phyloP scores from a whole-genome alignment of 305 asterid species.

The Fraxinus greggii region DNA sequence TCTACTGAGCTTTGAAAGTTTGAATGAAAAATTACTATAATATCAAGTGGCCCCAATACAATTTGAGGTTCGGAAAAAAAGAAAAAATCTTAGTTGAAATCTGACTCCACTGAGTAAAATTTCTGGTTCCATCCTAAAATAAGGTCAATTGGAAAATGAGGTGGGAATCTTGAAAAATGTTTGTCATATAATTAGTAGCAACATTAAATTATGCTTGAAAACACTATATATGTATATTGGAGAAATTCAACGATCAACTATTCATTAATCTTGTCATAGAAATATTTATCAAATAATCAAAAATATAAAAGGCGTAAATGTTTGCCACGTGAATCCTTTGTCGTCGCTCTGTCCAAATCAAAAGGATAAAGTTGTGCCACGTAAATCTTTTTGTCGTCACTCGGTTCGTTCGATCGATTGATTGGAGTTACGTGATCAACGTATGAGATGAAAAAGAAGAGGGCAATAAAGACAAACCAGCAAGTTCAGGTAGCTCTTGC shows the following conservation, averaged over 20 bases:
- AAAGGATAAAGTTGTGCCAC: neutral
- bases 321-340: neutral
- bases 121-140: neutral
- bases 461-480: constrained; percentile 37
- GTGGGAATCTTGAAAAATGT: neutral
- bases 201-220: neutral
- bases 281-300: neutral
- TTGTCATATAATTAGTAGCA: neutral
- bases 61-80: too few species aligned
- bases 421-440: neutral
- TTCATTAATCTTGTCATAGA: neutral
- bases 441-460: neutral
- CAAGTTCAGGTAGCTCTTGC: constrained; percentile 66
- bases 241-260: neutral
- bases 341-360: neutral
- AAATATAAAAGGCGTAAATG: neutral
- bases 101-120: neutral
- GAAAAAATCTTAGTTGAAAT: neutral
- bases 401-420: neutral
- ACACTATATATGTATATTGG: neutral
- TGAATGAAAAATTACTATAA: neutral
- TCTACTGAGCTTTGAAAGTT: neutral
- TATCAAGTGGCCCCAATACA: neutral
- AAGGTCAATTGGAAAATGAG: neutral
- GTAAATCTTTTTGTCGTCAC: neutral